Percentiles rank a stretch among this genome's conserved stretches.
Evolutionary conservation across 371 early-diverging fungal genomes (phyloP).

Genomic region (Parasitella parasitica): DNA sequence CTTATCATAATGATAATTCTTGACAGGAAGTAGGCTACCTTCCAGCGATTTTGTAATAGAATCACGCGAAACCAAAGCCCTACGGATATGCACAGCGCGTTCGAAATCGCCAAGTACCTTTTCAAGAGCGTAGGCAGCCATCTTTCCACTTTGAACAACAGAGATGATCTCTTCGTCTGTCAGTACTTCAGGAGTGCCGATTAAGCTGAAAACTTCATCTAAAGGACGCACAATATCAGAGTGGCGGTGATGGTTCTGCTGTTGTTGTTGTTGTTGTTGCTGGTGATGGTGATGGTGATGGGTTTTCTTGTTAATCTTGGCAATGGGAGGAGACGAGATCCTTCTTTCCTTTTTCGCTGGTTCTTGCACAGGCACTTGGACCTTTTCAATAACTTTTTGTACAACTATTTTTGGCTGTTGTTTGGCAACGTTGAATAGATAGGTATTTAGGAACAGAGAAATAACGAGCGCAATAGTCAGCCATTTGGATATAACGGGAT

Average conservation of each 20-base stretch:
- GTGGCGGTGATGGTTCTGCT: neutral
- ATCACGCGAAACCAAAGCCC: slow-evolving; percentile 74
- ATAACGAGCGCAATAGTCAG: slow-evolving; percentile 50
- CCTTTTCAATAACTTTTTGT: slow-evolving; percentile 1
- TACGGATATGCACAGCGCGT: slow-evolving; percentile 86
- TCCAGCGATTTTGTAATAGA: slow-evolving; percentile 70
- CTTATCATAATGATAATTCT: slow-evolving; percentile 86
- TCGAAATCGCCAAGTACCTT: slow-evolving; percentile 72
- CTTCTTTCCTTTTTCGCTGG: neutral
- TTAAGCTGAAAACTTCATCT: neutral
- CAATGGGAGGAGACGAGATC: neutral
- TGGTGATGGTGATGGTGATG: neutral
- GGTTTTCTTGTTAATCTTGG: neutral
- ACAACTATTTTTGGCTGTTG: neutral
- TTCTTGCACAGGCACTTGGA: slow-evolving; percentile 3
- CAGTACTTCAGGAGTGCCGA: neutral
- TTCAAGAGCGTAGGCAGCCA: slow-evolving; percentile 86
- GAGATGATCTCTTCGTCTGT: slow-evolving; percentile 75
- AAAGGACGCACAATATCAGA: neutral
- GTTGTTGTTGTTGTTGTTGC: neutral
- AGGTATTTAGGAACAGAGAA: slow-evolving; percentile 62
- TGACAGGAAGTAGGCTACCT: slow-evolving; percentile 69
- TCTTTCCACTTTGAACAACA: slow-evolving; percentile 70
- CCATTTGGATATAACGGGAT: slow-evolving; percentile 65
- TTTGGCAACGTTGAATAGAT: slow-evolving; percentile 60